phyloP scores from a whole-genome alignment of 352 stramenopile species.

The Phytophthora agathidicida region DNA sequence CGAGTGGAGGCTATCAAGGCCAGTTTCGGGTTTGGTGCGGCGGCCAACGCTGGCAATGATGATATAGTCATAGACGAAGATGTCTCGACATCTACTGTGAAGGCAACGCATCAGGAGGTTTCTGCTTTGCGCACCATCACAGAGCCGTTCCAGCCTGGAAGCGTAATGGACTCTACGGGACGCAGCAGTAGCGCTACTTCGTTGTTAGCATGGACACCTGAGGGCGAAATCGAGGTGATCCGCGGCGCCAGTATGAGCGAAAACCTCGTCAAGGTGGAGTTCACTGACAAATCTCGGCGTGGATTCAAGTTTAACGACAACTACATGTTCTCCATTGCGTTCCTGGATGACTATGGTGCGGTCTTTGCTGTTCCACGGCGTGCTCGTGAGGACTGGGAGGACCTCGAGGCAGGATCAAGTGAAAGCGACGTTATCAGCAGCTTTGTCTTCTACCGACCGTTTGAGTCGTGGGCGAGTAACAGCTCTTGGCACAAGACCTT shows the following conservation, averaged over 20 bases:
- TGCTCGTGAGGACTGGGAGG: constrained; percentile 67
- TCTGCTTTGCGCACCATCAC: constrained; percentile 39
- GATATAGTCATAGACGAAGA: constrained; percentile 31
- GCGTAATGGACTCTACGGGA: constrained; percentile 42
- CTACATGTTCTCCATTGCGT: constrained; percentile 83
- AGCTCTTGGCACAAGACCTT: constrained; percentile 79
- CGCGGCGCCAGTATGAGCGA: constrained; percentile 68
- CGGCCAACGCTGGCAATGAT: constrained; percentile 29
- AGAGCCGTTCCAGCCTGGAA: constrained; percentile 75
- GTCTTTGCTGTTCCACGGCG: constrained; percentile 75
- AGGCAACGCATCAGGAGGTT: constrained; percentile 7
- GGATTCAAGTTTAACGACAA: constrained; percentile 89
- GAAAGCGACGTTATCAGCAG: constrained; percentile 68
- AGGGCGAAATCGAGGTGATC: constrained; percentile 84
- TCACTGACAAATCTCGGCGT: constrained; percentile 79
- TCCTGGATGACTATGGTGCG: constrained; percentile 73
- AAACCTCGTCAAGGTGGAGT: constrained; percentile 84
- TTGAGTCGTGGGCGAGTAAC: constrained; percentile 86
- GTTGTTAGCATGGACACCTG: constrained; percentile 73
- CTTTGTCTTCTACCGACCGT: constrained; percentile 84
- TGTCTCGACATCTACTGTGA: background rate
- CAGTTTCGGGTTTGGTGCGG: constrained; percentile 78
- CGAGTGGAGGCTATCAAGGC: constrained; percentile 84
- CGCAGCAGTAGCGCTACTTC: constrained; percentile 40
- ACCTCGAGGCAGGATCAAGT: constrained; percentile 29